A percentile compares a stretch with the other conserved stretches of the same genome.
These are phyloP conservation scores for Schizonepeta tenuifolia DNA, from an alignment of 257 asterid genomes.

Conservation along the genomic window DNA sequence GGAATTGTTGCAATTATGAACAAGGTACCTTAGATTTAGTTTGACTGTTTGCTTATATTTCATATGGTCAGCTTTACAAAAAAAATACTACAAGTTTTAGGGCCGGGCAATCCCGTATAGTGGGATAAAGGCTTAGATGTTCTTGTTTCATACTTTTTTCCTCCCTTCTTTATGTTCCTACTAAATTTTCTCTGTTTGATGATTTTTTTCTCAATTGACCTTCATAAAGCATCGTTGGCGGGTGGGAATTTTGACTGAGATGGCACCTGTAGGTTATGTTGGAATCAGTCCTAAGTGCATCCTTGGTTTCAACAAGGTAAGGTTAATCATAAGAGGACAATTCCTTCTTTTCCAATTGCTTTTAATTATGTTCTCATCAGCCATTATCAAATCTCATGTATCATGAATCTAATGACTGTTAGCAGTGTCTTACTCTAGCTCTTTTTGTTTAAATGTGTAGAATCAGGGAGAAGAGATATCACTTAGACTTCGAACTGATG, in stretches of 20 bases:
- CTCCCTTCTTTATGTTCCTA: not conserved
- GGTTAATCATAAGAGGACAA: slow-evolving; percentile 24
- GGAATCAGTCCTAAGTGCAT: slow-evolving; percentile 87
- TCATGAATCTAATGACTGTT: slow-evolving; percentile 8
- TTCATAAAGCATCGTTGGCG: slow-evolving; percentile 86
- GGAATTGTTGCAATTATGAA: slow-evolving; percentile 96
- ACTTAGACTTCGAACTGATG: slow-evolving; percentile 91
- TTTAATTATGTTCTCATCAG: not conserved
- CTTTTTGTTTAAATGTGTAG: slow-evolving; percentile 47
- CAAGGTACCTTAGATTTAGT: slow-evolving; percentile 55
- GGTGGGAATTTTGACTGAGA: slow-evolving; percentile 89
- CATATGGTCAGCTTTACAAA: not conserved
- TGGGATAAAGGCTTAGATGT: not conserved
- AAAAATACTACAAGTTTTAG: not conserved
- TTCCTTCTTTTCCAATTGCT: not conserved
- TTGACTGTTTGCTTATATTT: slow-evolving; percentile 23
- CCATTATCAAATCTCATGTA: slow-evolving; percentile 8
- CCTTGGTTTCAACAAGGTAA: slow-evolving; percentile 93
- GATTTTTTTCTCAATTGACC: slow-evolving; percentile 37
- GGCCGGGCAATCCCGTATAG: not conserved
- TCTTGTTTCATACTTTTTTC: not conserved
- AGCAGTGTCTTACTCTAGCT: slow-evolving; percentile 27
- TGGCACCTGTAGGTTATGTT: slow-evolving; percentile 98
- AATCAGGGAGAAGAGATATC: slow-evolving; percentile 97
- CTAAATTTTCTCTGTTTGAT: slow-evolving; percentile 27